These are phyloP conservation scores for Castanea mollissima DNA, from an alignment of 306 rosid genomes.

Conservation along the genomic window DNA sequence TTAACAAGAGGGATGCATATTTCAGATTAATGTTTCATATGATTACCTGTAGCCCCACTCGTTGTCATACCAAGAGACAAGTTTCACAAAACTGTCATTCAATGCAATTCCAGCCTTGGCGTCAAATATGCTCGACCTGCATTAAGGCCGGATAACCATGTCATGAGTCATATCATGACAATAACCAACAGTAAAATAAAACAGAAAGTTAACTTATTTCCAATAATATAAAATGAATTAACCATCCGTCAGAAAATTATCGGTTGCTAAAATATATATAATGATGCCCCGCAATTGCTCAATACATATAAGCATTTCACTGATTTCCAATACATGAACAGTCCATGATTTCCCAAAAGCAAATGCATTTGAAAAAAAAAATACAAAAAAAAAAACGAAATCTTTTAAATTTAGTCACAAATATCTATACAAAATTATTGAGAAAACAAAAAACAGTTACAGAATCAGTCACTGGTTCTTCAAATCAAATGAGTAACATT, in stretches of 20 bases:
- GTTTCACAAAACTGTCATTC: conserved; percentile 67
- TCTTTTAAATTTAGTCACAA: too few relatives aligned
- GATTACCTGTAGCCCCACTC: conserved; percentile 92
- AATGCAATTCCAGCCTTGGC: conserved; percentile 98
- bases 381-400: not conserved
- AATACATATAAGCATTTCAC: not conserved
- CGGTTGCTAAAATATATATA: too few relatives aligned
- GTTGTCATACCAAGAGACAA: conserved; percentile 90
- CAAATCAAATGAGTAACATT: not conserved
- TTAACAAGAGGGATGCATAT: not conserved
- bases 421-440: not conserved
- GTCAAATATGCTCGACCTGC: conserved; percentile 95
- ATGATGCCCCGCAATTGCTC: not conserved
- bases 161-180: not conserved
- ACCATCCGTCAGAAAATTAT: too few relatives aligned
- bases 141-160: conserved; percentile 3
- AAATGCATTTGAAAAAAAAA: too few relatives aligned
- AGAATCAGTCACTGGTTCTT: not conserved
- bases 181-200: not conserved
- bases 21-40: not conserved
- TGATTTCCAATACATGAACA: not conserved
- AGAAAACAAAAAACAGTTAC: not conserved
- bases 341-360: not conserved
- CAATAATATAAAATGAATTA: not conserved
- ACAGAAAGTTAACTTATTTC: not conserved